Conservation (phyloP, 2,329 filamentous ascomycete genomes). For the Aspergillus persii region DNA sequence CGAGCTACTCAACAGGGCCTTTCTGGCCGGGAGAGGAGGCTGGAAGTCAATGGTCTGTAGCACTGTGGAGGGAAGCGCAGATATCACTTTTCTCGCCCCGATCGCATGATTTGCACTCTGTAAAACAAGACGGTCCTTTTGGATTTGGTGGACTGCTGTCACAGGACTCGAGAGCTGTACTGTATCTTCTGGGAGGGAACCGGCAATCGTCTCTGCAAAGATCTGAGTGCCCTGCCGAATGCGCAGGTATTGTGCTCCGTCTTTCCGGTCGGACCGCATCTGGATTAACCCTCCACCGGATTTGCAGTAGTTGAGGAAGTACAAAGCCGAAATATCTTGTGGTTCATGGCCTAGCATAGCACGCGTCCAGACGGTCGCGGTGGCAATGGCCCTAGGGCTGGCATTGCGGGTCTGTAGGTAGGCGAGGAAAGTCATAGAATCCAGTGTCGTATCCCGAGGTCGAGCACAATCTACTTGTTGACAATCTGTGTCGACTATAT, state of each 20-base stretch:
- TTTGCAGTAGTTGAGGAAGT: constrained; percentile 57
- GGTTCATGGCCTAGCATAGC: constrained; percentile 41
- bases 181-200: constrained; percentile 26
- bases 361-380: constrained; percentile 42
- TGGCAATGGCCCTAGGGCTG: not conserved
- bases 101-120: constrained; percentile 16
- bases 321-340: constrained; percentile 51
- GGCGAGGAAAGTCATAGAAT: not conserved
- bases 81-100: constrained; percentile 47
- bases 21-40: constrained; percentile 46
- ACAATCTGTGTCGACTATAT: not conserved
- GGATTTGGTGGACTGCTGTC: not conserved
- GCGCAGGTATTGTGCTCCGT: constrained; percentile 55
- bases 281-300: constrained; percentile 51
- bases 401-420: not conserved
- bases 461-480: not conserved
- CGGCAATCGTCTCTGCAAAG: constrained; percentile 40
- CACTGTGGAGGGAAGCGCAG: constrained; percentile 49
- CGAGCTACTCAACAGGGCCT: constrained; percentile 36
- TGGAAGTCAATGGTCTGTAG: constrained; percentile 48
- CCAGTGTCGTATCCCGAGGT: not conserved
- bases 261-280: constrained; percentile 53
- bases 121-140: not conserved
- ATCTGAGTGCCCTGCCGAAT: constrained; percentile 49
- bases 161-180: constrained; percentile 13